Base-by-base conservation (phyloP, 805 yeast genomes). In the Candida ipomoeae region DNA sequence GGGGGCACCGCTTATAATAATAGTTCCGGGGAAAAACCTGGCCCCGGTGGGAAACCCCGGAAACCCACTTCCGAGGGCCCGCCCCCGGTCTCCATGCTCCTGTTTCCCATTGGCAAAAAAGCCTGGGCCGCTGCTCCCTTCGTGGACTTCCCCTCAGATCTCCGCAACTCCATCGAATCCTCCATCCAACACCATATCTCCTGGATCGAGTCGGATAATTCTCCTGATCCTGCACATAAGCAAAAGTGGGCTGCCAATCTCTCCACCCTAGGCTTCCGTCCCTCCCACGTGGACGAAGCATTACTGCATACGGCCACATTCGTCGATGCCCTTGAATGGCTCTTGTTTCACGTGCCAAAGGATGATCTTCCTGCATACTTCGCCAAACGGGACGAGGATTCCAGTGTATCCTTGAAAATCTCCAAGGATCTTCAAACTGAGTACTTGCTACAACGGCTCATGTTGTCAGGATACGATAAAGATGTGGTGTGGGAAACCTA, bases 291-390 rank as follows among this genome's bases (percentile, higher is more conserved):
- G 0, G 67, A 70, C 1, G 98, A 92, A 60, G 83, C 97, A 0
- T 67, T 88, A 43, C 68, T 71, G 26, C 87, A 87, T 60, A 72
- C 84, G 0, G 55, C 62, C 3, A 58, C 76, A 1, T 74, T 81
- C 49, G 73, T 77, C 1, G 81, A 77, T 21, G 75, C 85, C 0
- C 65, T 87, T 40, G 88, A 84, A 53, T 87, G 94, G 92, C 75
- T 92, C 17, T 68, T 92, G 10, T 84, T 91, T 56, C 94, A 92
- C 61, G 80, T 92, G 3, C 98, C 98, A 0, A 97, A 94, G 55
- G 98, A 91, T 62, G 99, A 92, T 60, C 70, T 92, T 32, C 99
- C 99, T 0, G 57, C 68, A 0, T 70, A 74, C 43, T 87, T 87
- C 59, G 74, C 77, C 15, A 82, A 83, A 53, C 69, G 80, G 38